Conservation (phyloP, 768 basidiomycete species). For the Floccularia luteovirens region DNA sequence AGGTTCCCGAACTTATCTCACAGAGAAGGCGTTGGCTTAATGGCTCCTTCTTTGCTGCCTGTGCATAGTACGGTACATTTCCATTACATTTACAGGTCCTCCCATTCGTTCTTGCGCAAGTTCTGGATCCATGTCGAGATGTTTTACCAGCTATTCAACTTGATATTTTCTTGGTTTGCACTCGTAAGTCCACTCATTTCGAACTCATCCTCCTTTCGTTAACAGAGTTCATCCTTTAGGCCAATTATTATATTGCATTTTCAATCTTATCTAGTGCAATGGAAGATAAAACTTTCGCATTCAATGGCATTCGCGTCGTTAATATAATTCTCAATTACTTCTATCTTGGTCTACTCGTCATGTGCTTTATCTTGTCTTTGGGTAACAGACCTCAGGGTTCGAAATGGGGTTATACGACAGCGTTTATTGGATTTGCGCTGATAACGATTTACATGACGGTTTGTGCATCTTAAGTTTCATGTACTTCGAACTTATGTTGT, state of each 20-base stretch:
- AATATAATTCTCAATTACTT: constrained; percentile 80
- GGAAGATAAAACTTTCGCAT: constrained; percentile 51
- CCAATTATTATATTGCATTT: constrained; percentile 91
- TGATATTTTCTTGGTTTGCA: constrained; percentile 90
- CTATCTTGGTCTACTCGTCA: constrained; percentile 81
- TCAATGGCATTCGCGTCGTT: constrained; percentile 58
- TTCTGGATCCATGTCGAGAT: constrained; percentile 94
- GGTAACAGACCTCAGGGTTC: constrained; percentile 92
- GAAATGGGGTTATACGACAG: constrained; percentile 79
- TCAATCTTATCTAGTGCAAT: constrained; percentile 68
- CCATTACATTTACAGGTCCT: constrained; percentile 89
- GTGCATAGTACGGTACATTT: constrained; percentile 91
- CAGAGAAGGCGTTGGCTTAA: constrained; percentile 97
- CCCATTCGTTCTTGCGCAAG: constrained; percentile 76
- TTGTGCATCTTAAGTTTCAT: constrained; percentile 11
- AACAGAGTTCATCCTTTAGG: constrained; percentile 27
- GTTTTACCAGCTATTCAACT: constrained; percentile 83
- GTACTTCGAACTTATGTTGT: not conserved
- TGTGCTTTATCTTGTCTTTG: constrained; percentile 81
- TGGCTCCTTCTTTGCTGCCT: constrained; percentile 96
- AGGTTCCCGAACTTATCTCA: constrained; percentile 90
- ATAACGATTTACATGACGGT: constrained; percentile 98
- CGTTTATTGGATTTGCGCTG: constrained; percentile 81
- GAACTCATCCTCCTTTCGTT: not conserved
- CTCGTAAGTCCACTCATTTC: constrained; percentile 50